Percentiles rank a stretch among this genome's conserved stretches.
Conservation (phyloP, 305 asterid genomes). For the Nicotiana rustica region DNA sequence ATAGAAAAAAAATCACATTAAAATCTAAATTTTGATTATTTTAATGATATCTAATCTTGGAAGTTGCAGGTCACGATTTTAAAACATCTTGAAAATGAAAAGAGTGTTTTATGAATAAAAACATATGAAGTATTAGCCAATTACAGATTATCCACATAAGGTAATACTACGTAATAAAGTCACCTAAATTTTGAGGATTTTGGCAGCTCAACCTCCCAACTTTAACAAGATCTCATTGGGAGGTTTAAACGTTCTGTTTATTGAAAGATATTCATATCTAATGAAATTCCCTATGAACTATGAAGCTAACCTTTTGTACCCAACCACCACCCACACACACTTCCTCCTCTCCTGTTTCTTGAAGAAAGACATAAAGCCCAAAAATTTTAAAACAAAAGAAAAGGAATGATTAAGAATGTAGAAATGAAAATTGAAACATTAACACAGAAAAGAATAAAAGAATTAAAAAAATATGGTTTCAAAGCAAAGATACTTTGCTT, state of each 20-base stretch:
- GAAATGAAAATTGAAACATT: not conserved
- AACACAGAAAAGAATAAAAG: not conserved
- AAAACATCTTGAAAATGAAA: too few species aligned
- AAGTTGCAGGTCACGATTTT: too few species aligned
- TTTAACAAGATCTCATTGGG: not conserved
- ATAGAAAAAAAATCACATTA: too few species aligned
- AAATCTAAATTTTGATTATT: too few species aligned
- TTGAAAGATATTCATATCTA: not conserved
- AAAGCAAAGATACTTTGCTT: conserved; percentile 40
- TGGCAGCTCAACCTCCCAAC: not conserved
- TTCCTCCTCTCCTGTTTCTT: not conserved
- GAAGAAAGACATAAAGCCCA: not conserved
- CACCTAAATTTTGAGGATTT: not conserved
- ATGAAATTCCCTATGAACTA: not conserved
- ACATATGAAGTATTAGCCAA: too few species aligned
- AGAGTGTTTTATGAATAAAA: too few species aligned
- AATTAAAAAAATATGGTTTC: not conserved
- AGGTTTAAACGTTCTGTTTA: not conserved
- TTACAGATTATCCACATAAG: not conserved
- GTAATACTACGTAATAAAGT: too few species aligned
- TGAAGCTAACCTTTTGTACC: not conserved
- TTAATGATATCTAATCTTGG: too few species aligned
- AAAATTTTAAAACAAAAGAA: not conserved
- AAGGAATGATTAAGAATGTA: not conserved
- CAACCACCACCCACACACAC: not conserved